phyloP scores from a whole-genome alignment of 2,329 filamentous ascomycete species.

The Ceratocystis huliohia region DNA sequence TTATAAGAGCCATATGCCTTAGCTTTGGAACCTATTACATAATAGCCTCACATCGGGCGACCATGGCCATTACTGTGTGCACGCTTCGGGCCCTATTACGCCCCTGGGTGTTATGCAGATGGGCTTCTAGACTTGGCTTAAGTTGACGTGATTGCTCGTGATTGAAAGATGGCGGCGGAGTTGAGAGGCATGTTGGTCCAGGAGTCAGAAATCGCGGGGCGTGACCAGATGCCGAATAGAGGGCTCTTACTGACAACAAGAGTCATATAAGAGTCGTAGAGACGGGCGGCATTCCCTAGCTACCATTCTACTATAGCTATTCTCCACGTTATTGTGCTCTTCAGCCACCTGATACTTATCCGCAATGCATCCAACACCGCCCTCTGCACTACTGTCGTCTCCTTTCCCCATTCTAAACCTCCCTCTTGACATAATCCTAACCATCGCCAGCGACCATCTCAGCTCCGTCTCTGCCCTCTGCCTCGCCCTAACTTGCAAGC shows the following conservation, averaged over 20 bases:
- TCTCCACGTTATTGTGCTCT: neutral
- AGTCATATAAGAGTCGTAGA: neutral
- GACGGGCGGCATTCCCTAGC: neutral
- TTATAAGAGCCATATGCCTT: neutral
- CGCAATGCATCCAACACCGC: neutral
- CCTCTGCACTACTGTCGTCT: neutral
- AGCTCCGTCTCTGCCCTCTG: neutral
- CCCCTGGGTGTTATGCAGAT: neutral
- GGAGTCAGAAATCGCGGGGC: neutral
- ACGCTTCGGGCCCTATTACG: neutral
- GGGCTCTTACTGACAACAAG: neutral
- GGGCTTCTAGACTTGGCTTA: neutral
- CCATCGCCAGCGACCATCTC: slow-evolving; percentile 10
- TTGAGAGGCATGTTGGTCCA: neutral
- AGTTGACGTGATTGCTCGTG: slow-evolving; percentile 8
- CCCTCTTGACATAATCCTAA: slow-evolving; percentile 16
- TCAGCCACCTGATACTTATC: neutral
- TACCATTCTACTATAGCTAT: neutral
- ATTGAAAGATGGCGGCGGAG: neutral
- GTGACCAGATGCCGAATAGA: neutral
- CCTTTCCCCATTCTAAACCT: slow-evolving; percentile 14
- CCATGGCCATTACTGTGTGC: neutral
- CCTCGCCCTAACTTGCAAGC: slow-evolving; percentile 12
- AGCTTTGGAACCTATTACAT: neutral
- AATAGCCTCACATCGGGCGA: neutral